These are phyloP conservation scores for Neofusicoccum cordaticola DNA, from an alignment of 2,329 filamentous ascomycete species.

Conservation along the genomic window DNA sequence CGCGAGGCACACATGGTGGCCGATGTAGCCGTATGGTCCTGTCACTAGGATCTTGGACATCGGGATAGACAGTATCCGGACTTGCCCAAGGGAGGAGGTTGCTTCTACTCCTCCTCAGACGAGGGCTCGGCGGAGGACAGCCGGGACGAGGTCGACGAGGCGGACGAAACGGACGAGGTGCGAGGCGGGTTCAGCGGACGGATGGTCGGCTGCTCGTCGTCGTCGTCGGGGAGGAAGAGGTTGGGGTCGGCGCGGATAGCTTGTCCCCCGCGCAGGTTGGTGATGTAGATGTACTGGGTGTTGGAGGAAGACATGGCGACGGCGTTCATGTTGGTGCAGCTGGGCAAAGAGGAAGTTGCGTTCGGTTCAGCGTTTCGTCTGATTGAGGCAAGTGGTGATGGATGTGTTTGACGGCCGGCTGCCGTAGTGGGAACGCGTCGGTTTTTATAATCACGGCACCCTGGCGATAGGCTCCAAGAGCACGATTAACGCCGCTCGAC, in stretches of 20 bases:
- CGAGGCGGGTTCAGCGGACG: conserved; percentile 5
- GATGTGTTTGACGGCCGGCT: background rate
- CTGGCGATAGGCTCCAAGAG: background rate
- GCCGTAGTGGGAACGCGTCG: background rate
- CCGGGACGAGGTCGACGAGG: conserved; percentile 3
- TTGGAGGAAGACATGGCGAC: background rate
- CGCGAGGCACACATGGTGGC: conserved; percentile 22
- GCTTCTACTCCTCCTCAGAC: conserved; percentile 1
- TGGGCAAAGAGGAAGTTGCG: background rate
- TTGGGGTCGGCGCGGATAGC: conserved; percentile 11
- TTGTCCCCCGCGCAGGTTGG: conserved; percentile 18
- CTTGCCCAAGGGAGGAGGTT: background rate
- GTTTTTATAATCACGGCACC: background rate
- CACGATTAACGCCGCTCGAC: background rate
- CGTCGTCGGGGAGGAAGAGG: conserved; percentile 10
- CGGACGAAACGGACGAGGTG: conserved; percentile 8
- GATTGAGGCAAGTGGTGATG: background rate
- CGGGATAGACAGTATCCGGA: background rate
- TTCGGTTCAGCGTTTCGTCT: background rate
- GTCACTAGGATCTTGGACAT: conserved; percentile 35
- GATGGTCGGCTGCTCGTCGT: background rate
- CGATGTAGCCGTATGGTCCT: conserved; percentile 35
- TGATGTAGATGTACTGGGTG: conserved; percentile 19
- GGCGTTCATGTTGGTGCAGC: background rate
- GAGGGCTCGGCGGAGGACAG: background rate